Conservation (phyloP, 1,139 yeast species). For the Kurtzmaniella quercitrusa region DNA sequence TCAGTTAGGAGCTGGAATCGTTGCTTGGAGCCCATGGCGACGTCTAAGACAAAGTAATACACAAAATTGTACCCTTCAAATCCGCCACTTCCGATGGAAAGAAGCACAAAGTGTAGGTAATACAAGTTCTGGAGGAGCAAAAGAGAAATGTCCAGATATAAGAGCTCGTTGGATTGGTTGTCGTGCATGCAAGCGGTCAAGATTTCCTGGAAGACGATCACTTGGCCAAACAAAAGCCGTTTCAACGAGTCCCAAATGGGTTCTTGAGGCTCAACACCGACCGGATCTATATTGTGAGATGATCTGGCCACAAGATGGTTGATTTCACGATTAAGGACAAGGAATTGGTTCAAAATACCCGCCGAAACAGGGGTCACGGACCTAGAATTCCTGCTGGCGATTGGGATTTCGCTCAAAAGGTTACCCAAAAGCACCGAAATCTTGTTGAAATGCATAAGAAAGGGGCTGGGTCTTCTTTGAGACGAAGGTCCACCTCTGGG, state of each 20-base stretch:
- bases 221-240: conserved; percentile 44
- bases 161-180: background rate
- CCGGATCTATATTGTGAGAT: conserved; percentile 16
- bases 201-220: conserved; percentile 55
- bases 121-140: conserved; percentile 46
- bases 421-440: conserved; percentile 45
- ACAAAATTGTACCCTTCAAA: conserved; percentile 68
- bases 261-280: conserved; percentile 10
- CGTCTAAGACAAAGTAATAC: conserved; percentile 48
- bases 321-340: conserved; percentile 24
- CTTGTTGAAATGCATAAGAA: conserved; percentile 46
- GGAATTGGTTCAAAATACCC: conserved; percentile 17
- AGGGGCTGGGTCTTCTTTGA: conserved; percentile 26
- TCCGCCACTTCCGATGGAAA: conserved; percentile 65
- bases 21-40: conserved; percentile 22
- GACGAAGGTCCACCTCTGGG: background rate
- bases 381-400: conserved; percentile 14
- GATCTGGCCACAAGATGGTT: conserved; percentile 21
- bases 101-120: conserved; percentile 50
- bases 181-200: conserved; percentile 26
- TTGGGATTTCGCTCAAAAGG: conserved; percentile 20
- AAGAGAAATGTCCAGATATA: conserved; percentile 26
- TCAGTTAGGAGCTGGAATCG: conserved; percentile 35
- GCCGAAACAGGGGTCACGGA: conserved; percentile 12
- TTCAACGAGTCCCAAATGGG: conserved; percentile 35